Evolutionary conservation across 148 eudicot genomes (phyloP), one percentile per base, ranked within the genome.

Genomic region (Simmondsia chinensis): DNA sequence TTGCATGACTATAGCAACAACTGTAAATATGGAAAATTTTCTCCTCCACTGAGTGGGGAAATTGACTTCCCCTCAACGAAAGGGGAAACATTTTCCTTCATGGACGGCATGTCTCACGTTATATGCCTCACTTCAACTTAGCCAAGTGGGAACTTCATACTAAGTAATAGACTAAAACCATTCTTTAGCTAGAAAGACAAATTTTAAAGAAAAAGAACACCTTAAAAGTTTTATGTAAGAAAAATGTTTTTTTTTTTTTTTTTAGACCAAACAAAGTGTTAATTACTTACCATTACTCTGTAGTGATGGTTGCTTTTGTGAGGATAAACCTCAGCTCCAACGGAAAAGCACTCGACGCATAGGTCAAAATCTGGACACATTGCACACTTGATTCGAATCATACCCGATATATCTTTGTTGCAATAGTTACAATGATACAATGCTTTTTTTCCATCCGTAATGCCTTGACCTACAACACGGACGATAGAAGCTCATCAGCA

Each of bases 391-490:
- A 91, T 78, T 46, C 95, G 83, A 44, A 82, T 72, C 60, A 63
- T 81, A 40, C 94, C 97, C 23, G 95, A 67, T 25, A 85, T 82
- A 64, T 91, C 97, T 71, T 82, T 91, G 73, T 74, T 79, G 78
- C 97, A 91, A 64, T 91, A 91, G 39, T 91, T 91, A 52, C 97
- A 91, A 53, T 91, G 97, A 61, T 81, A 91, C 37, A 76, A 61
- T 43, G 95, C 88, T 53, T 71, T 81, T 68, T 79, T 82, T 42
- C 86, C 99, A 25, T 91, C 99, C 59, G 28, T 66, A 42, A 52
- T 60, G 56, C 69, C 70, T 71, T 79, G 86, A 30, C 81, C 99
- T 91, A 54, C 43, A 52, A 56, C 48, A 61, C 24, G 15, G 7
- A 46, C 18, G 28, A 43, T 39, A 40, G 24, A 46, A 5, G 4